Evolutionary conservation across 257 asterid genomes (phyloP).

Genomic region (Lantana camara): DNA sequence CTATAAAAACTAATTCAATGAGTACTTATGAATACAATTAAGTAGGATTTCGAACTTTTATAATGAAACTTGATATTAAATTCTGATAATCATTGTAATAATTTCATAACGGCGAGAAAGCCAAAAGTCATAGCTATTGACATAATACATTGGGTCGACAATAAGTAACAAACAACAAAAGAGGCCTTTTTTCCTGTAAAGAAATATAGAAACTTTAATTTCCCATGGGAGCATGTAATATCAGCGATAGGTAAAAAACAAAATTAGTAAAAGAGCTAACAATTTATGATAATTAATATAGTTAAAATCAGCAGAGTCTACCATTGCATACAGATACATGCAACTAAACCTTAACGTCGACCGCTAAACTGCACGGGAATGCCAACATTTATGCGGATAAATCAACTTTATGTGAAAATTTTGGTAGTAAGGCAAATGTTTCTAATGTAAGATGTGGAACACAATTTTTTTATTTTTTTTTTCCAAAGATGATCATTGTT

Average conservation of each 20-base stretch:
- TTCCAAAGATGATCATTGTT: too few species aligned
- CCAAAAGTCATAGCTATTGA: slow-evolving; percentile 1
- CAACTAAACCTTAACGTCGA: not conserved
- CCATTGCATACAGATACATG: slow-evolving; percentile 6
- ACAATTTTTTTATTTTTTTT: too few species aligned
- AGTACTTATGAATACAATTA: slow-evolving; percentile 3
- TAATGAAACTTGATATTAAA: not conserved
- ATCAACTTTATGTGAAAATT: not conserved
- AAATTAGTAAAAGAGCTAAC: not conserved
- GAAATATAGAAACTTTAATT: not conserved
- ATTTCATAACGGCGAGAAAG: too few species aligned
- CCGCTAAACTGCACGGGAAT: not conserved
- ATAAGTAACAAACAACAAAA: not conserved
- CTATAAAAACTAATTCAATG: slow-evolving; percentile 10
- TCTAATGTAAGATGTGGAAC: slow-evolving; percentile 26
- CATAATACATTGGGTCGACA: too few species aligned
- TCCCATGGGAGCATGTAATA: not conserved
- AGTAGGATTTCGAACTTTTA: slow-evolving; percentile 3
- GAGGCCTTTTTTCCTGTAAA: not conserved
- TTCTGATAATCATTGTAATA: slow-evolving; percentile 10
- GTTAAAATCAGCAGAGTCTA: not conserved
- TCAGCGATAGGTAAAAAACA: not conserved
- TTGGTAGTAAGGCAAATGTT: not conserved
- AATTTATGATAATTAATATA: not conserved
- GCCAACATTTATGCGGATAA: not conserved